A percentile compares a stretch with the other conserved stretches of the same genome.
phyloP scores from a whole-genome alignment of 805 yeast species.

The Nakazawaea molendinolei region DNA sequence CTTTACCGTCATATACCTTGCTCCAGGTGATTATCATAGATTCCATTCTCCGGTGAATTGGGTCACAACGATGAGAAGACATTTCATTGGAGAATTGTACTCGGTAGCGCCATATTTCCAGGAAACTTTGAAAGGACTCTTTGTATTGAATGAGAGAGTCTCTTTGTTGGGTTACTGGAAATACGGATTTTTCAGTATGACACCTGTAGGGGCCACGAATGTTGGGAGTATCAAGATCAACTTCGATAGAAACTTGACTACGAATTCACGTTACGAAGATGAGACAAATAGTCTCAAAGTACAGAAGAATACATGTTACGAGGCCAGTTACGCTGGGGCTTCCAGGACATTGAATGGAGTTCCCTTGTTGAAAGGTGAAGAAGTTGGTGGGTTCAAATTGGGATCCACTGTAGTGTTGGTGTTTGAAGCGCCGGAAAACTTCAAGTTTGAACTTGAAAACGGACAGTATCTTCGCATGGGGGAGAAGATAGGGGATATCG shows the following conservation, averaged over 20 bases:
- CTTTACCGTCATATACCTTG: slow-evolving; percentile 88
- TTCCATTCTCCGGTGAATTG: slow-evolving; percentile 95
- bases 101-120: slow-evolving; percentile 97
- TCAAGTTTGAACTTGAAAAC: slow-evolving; percentile 58
- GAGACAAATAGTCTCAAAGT: slow-evolving; percentile 22
- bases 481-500: slow-evolving; percentile 64
- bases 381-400: slow-evolving; percentile 93
- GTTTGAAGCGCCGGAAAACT: slow-evolving; percentile 87
- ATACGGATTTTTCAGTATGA: slow-evolving; percentile 96
- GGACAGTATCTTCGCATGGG: slow-evolving; percentile 88
- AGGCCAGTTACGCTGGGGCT: slow-evolving; percentile 85
- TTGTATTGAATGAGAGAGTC: slow-evolving; percentile 90
- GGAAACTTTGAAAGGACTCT: slow-evolving; percentile 74
- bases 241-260: slow-evolving; percentile 83
- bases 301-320: slow-evolving; percentile 79
- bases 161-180: slow-evolving; percentile 95
- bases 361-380: slow-evolving; percentile 87
- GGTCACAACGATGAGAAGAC: slow-evolving; percentile 91
- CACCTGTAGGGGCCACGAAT: slow-evolving; percentile 98
- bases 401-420: slow-evolving; percentile 97
- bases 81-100: slow-evolving; percentile 91
- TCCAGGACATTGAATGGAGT: slow-evolving; percentile 72
- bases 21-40: slow-evolving; percentile 98
- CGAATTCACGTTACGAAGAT: slow-evolving; percentile 67
- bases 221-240: slow-evolving; percentile 92